Evolutionary conservation across 495 filamentous ascomycete species (phyloP).

Genomic region (Sordaria brevicollis): DNA sequence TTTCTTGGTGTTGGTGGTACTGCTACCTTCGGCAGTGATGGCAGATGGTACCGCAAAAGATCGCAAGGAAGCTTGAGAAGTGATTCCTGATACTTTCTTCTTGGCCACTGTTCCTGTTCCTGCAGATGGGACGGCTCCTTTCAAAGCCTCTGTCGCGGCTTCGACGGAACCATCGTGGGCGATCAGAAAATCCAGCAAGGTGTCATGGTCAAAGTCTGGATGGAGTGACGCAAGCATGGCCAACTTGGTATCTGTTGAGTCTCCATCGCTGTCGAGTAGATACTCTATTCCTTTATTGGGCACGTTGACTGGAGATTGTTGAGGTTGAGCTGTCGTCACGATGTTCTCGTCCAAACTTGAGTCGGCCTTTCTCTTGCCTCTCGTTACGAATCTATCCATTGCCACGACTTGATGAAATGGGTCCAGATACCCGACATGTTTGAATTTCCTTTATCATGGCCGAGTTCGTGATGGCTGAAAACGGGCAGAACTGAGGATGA

Average conservation of each 20-base stretch:
- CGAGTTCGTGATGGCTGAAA: neutral
- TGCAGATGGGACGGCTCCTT: conserved; percentile 4
- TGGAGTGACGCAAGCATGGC: conserved; percentile 73
- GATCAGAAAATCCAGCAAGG: conserved; percentile 68
- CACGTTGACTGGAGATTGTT: neutral
- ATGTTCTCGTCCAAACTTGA: neutral
- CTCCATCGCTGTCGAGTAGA: conserved; percentile 29
- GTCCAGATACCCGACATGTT: neutral
- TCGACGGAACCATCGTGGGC: conserved; percentile 69
- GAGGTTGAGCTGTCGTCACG: neutral
- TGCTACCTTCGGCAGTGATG: conserved; percentile 14
- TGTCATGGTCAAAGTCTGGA: conserved; percentile 48
- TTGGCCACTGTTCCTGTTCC: conserved; percentile 10
- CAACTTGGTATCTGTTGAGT: conserved; percentile 82
- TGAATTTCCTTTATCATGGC: neutral
- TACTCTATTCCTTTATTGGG: neutral
- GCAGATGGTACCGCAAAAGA: conserved; percentile 34
- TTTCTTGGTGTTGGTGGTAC: conserved; percentile 28
- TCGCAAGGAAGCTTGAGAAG: conserved; percentile 49
- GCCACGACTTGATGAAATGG: neutral
- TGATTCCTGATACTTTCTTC: conserved; percentile 16
- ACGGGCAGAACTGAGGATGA: neutral
- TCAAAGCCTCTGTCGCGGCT: conserved; percentile 44
- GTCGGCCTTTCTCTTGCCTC: conserved; percentile 29
- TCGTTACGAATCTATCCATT: conserved; percentile 38